A percentile compares a stretch with the other conserved stretches of the same genome.
Conservation (phyloP, 31 red algal species). For the Bonnemaisonia californica region DNA sequence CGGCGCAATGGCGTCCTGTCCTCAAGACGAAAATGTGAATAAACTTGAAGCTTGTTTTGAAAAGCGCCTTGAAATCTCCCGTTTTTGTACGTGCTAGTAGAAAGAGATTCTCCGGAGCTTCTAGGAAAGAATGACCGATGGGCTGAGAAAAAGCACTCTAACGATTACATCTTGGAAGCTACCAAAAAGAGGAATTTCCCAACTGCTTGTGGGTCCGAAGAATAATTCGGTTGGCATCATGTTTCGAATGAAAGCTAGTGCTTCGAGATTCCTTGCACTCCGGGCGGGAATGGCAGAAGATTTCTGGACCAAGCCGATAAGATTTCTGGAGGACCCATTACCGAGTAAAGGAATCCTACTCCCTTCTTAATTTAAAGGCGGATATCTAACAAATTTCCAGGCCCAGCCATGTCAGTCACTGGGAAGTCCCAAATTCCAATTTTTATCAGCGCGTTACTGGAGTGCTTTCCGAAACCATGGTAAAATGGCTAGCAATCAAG, state of each 20-base stretch:
- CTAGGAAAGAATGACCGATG: not conserved
- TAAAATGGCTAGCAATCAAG: conserved; percentile 46
- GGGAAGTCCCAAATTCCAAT: conserved; percentile 36
- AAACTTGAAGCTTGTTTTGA: conserved; percentile 2
- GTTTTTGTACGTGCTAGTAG: not conserved
- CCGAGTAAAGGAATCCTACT: conserved; percentile 24
- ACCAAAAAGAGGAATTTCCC: conserved; percentile 21
- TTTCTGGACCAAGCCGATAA: conserved; percentile 24
- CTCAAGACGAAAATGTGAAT: not conserved
- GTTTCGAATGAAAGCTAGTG: conserved; percentile 2
- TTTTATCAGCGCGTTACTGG: conserved; percentile 8
- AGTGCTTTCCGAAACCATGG: conserved; percentile 36
- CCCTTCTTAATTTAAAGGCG: conserved; percentile 33
- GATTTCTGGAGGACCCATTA: conserved; percentile 38
- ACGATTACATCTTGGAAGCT: conserved; percentile 5
- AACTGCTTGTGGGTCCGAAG: not conserved
- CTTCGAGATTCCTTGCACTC: not conserved
- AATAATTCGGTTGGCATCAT: conserved; percentile 4
- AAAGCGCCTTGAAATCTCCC: not conserved
- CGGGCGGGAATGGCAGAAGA: conserved; percentile 7
- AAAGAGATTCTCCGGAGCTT: not conserved
- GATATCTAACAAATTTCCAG: not conserved
- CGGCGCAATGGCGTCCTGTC: not conserved
- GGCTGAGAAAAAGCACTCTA: not conserved
- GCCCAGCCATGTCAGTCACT: conserved; percentile 24